Base-by-base conservation (phyloP, 768 basidiomycete genomes). In the Pholiota microspora region DNA sequence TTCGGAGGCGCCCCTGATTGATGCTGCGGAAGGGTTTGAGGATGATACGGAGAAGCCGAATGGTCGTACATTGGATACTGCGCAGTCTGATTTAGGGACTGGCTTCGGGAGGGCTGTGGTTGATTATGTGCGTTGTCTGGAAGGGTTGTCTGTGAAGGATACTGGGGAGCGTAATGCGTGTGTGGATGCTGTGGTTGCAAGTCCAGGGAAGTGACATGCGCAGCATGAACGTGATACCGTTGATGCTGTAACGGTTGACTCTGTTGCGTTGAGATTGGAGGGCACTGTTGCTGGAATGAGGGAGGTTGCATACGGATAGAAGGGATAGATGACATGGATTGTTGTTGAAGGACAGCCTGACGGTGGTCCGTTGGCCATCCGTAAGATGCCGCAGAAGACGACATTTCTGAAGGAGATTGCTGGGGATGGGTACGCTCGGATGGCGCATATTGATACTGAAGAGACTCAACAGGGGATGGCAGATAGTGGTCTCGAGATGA, bases 1-100 rank as follows among this genome's bases (percentile, higher is more conserved):
- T 70, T 64, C 25, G 64, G 54, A 16, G 58, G 55, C 2, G 55
- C 62, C 2, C 57, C 62, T 1, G 51, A 21, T 1, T 63, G 62
- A 31, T 59, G 63, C 7, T 23, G 24, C n/a, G 32, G 42, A 16
- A 56, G 47, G n/a, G 34, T 13, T 24, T 49, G 51, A 23, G 29
- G 18, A 42, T 46, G 27, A 40, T 46, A 54, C 25, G 24, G 6
- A 15, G 28, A 28, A 13, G 40, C 36, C 24, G 32, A 15, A 2
- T 13, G 4, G 25, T 46, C 50, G 50, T 56, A 51, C 45, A 47
- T 49, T 16, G 42, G 13, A 9, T 45, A 56, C 12, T 16, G 12
- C 7, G 42, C 28, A 28, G n/a, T 27, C 31, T 55, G 51, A 10
- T 35, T 50, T n/a, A 56, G 23, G 16, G 53, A 55, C 49, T 58